A percentile compares a stretch with the other conserved stretches of the same genome.
These are phyloP conservation scores for Fusarium mexicanum DNA, from an alignment of 2,329 filamentous ascomycete genomes.

Conservation along the genomic window DNA sequence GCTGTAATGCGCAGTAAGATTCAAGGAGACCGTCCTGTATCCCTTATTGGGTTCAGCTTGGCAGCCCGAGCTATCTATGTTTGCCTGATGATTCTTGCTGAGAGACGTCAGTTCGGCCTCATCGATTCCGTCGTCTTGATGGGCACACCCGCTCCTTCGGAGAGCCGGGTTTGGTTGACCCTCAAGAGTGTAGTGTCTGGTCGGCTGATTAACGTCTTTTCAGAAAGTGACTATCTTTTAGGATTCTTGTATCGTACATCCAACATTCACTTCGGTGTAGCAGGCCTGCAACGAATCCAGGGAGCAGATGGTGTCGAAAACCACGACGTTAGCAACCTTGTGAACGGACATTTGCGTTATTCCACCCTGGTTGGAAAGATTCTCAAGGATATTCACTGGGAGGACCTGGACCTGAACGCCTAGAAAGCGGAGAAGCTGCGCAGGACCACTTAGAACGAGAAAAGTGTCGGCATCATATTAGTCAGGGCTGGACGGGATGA, in stretches of 20 bases:
- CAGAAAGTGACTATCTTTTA: constrained; percentile 86
- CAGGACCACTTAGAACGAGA: constrained; percentile 34
- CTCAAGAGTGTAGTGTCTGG: constrained; percentile 83
- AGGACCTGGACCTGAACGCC: constrained; percentile 63
- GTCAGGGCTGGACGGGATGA: constrained; percentile 11
- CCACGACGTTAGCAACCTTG: constrained; percentile 70
- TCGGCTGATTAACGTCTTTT: constrained; percentile 90
- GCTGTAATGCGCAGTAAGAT: constrained; percentile 79
- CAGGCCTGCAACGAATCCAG: constrained; percentile 79
- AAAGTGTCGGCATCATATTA: constrained; percentile 26
- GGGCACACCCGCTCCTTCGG: constrained; percentile 80
- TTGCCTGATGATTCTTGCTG: constrained; percentile 82
- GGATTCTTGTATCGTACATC: constrained; percentile 88
- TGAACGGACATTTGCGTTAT: constrained; percentile 77
- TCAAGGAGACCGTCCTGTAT: constrained; percentile 84
- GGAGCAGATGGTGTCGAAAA: constrained; percentile 75
- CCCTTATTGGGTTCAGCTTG: constrained; percentile 82
- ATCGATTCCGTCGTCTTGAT: constrained; percentile 88
- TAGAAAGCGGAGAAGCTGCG: constrained; percentile 41
- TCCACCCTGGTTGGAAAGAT: constrained; percentile 73
- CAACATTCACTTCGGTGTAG: constrained; percentile 83
- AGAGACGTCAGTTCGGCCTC: constrained; percentile 83
- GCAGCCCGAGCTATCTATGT: constrained; percentile 85
- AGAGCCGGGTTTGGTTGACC: constrained; percentile 76
- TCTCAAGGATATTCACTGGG: constrained; percentile 73